phyloP scores from a whole-genome alignment of 768 basidiomycete species.

The Naematelia encephala region DNA sequence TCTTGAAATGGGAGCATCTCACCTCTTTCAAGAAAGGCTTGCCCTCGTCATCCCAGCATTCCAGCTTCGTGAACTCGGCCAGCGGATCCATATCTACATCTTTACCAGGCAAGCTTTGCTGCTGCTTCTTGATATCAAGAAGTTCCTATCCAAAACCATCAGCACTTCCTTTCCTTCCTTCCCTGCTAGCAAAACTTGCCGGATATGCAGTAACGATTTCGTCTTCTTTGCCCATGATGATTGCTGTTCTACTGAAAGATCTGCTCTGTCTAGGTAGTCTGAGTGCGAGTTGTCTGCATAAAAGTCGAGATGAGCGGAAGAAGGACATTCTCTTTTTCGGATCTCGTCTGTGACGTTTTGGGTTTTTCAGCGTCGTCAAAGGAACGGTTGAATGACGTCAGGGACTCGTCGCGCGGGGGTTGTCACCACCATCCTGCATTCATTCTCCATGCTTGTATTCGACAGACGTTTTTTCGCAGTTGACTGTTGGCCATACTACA shows the following conservation, averaged over 20 bases:
- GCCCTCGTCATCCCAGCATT: slow-evolving; percentile 58
- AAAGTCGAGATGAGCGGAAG: not conserved
- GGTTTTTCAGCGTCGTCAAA: not conserved
- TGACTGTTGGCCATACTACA: no score
- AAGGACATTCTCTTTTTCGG: not conserved
- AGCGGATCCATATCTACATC: slow-evolving; percentile 57
- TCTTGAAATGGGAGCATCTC: slow-evolving; percentile 3
- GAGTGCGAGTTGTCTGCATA: not conserved
- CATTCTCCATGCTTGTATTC: not conserved
- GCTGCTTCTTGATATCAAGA: slow-evolving; percentile 48
- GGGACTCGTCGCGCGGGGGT: no score
- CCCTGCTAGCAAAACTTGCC: slow-evolving; percentile 9
- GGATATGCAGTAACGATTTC: slow-evolving; percentile 44
- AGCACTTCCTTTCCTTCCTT: not conserved
- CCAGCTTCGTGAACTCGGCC: slow-evolving; percentile 48
- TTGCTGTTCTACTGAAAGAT: not conserved
- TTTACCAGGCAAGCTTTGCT: slow-evolving; percentile 57
- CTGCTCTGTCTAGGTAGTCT: not conserved
- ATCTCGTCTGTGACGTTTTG: not conserved
- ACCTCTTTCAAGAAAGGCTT: slow-evolving; percentile 56
- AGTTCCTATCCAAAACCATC: slow-evolving; percentile 26
- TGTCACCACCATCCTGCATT: not conserved
- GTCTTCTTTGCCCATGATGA: slow-evolving; percentile 37
- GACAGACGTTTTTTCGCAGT: no score
- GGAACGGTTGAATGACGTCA: not conserved